phyloP scores from a whole-genome alignment of 768 basidiomycete genomes.

The Hortiboletus flavorubellus region DNA sequence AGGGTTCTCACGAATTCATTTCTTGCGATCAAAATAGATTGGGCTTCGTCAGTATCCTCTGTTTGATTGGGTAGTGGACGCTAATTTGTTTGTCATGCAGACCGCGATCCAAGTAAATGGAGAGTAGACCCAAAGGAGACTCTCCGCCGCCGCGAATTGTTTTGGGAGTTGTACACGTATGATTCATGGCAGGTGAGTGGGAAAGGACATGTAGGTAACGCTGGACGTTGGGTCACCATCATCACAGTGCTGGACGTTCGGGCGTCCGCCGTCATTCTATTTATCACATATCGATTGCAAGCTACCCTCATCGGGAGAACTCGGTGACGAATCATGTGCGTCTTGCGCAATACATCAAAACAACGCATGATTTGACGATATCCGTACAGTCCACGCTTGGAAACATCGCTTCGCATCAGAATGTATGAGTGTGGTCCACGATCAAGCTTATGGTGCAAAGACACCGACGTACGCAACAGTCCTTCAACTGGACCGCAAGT shows the following conservation, averaged over 20 bases:
- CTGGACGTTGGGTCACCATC: conserved; percentile 27
- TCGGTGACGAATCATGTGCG: conserved; percentile 58
- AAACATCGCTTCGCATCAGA: conserved; percentile 67
- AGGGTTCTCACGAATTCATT: background rate
- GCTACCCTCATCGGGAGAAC: conserved; percentile 49
- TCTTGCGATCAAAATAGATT: conserved; percentile 42
- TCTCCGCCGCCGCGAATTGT: conserved; percentile 58
- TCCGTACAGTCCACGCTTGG: conserved; percentile 56
- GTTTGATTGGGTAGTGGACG: background rate
- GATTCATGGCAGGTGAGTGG: conserved; percentile 34
- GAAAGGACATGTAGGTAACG: background rate
- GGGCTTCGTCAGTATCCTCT: conserved; percentile 54
- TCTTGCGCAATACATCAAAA: conserved; percentile 8
- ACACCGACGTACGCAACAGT: conserved; percentile 65
- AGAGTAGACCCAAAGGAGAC: conserved; percentile 56
- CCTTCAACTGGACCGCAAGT: conserved; percentile 62
- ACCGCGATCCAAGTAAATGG: conserved; percentile 70
- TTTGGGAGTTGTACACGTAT: conserved; percentile 55
- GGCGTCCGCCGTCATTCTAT: conserved; percentile 67
- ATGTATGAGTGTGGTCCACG: conserved; percentile 66
- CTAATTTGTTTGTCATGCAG: conserved; percentile 32
- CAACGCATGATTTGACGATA: conserved; percentile 1
- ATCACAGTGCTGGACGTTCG: conserved; percentile 65
- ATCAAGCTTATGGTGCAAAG: conserved; percentile 70
- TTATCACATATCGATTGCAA: conserved; percentile 65